Evolutionary conservation across 176 grass and related monocot genomes (phyloP).

Genomic region (Urochloa ruziziensis): DNA sequence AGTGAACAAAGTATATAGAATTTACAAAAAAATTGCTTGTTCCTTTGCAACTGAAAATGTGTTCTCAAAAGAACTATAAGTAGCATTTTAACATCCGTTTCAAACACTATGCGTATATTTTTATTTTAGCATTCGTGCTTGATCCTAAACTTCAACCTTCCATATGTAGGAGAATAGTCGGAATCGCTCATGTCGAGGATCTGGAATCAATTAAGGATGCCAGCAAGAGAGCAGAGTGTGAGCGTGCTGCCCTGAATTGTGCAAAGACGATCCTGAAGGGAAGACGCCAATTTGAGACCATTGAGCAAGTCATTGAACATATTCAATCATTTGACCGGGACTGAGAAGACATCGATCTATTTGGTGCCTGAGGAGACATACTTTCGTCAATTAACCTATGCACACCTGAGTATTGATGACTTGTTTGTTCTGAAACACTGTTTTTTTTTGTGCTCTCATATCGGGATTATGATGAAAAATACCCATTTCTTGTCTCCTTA

Average conservation of each 20-base stretch:
- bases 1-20: neutral
- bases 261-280: conserved; percentile 76
- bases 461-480: neutral
- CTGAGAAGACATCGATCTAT: neutral
- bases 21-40: neutral
- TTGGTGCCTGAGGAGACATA: neutral
- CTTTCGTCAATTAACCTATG: neutral
- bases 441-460: conserved; percentile 14
- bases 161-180: conserved; percentile 71
- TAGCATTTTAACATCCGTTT: neutral
- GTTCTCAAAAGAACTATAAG: neutral
- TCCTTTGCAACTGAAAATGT: neutral
- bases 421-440: neutral
- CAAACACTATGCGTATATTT: neutral
- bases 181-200: conserved; percentile 88
- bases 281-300: conserved; percentile 46
- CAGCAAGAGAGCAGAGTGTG: conserved; percentile 63
- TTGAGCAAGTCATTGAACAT: conserved; percentile 54
- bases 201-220: conserved; percentile 74
- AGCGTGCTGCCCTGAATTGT: conserved; percentile 59
- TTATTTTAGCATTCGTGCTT: neutral
- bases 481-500: neutral
- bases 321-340: conserved; percentile 13
- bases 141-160: neutral
- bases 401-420: neutral